These are phyloP conservation scores for Tylopilus plumbeoviolaceoides DNA, from an alignment of 768 basidiomycete genomes.

Conservation along the genomic window DNA sequence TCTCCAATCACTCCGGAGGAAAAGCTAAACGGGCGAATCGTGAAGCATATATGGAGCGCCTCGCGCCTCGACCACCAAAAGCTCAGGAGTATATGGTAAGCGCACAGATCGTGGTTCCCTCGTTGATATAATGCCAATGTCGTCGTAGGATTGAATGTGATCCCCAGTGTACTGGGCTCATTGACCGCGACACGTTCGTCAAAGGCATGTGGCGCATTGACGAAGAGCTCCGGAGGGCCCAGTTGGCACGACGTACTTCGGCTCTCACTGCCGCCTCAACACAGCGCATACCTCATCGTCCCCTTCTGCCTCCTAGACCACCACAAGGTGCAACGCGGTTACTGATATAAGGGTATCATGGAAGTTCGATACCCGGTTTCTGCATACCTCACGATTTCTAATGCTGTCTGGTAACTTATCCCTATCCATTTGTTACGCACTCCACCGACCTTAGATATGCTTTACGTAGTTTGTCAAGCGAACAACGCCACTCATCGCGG, in stretches of 20 bases:
- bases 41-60: conserved; percentile 59
- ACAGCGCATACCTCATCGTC: conserved; percentile 33
- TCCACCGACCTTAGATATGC: neutral
- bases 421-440: conserved; percentile 1
- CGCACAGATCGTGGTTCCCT: conserved; percentile 5
- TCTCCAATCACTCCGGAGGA: conserved; percentile 39
- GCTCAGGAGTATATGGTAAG: conserved; percentile 66
- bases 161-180: conserved; percentile 45
- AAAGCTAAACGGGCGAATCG: conserved; percentile 50
- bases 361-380: conserved; percentile 13
- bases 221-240: conserved; percentile 69
- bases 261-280: conserved; percentile 32
- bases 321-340: conserved; percentile 6
- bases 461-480: neutral
- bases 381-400: conserved; percentile 16
- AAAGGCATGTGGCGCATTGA: conserved; percentile 86
- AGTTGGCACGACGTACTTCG: conserved; percentile 34
- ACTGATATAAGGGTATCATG: conserved; percentile 8
- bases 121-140: neutral
- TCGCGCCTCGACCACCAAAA: conserved; percentile 52
- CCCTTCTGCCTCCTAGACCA: conserved; percentile 20
- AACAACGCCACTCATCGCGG: neutral
- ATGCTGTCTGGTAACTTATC: conserved; percentile 13
- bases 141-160: conserved; percentile 67
- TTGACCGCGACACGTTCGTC: conserved; percentile 64